Evolutionary conservation across 2,329 filamentous ascomycete genomes (phyloP).

Genomic region (Ceratocystiopsis brevicomis): DNA sequence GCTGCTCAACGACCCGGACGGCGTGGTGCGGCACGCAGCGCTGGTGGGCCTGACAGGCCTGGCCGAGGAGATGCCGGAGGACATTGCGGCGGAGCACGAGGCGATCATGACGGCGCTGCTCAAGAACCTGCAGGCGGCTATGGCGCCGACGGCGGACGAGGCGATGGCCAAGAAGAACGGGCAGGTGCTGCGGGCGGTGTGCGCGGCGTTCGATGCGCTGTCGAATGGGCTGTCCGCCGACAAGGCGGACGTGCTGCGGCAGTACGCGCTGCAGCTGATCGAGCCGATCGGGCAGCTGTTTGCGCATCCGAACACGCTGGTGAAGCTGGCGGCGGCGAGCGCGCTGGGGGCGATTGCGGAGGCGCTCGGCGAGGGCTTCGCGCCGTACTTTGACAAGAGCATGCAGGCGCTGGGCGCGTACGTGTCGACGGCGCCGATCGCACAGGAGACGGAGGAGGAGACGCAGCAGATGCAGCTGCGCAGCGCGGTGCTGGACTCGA

Average conservation of each 20-base stretch:
- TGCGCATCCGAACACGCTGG: constrained; percentile 65
- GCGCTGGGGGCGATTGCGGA: constrained; percentile 82
- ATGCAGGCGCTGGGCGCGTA: constrained; percentile 81
- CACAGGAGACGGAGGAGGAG: constrained; percentile 74
- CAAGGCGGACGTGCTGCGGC: constrained; percentile 60
- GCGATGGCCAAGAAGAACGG: constrained; percentile 54
- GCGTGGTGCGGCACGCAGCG: constrained; percentile 69
- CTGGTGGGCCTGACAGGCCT: constrained; percentile 76
- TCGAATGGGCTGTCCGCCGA: constrained; percentile 69
- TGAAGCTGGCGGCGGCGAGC: constrained; percentile 76
- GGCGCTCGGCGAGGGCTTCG: constrained; percentile 64
- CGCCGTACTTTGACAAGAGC: constrained; percentile 77
- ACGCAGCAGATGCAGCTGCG: constrained; percentile 82
- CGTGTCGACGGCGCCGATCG: constrained; percentile 68
- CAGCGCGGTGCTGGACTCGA: constrained; percentile 75
- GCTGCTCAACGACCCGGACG: constrained; percentile 68
- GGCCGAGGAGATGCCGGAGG: constrained; percentile 83
- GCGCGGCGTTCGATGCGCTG: constrained; percentile 77
- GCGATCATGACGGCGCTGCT: constrained; percentile 68
- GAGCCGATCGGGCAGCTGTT: constrained; percentile 72
- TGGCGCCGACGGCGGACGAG: constrained; percentile 42
- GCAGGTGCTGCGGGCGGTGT: constrained; percentile 74
- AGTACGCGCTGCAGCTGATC: constrained; percentile 68
- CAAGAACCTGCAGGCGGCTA: constrained; percentile 73
- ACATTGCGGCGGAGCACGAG: constrained; percentile 70